Percentiles rank a stretch among this genome's conserved stretches.
phyloP scores from a whole-genome alignment of 2,329 filamentous ascomycete species.

The Aspergillus sp. region DNA sequence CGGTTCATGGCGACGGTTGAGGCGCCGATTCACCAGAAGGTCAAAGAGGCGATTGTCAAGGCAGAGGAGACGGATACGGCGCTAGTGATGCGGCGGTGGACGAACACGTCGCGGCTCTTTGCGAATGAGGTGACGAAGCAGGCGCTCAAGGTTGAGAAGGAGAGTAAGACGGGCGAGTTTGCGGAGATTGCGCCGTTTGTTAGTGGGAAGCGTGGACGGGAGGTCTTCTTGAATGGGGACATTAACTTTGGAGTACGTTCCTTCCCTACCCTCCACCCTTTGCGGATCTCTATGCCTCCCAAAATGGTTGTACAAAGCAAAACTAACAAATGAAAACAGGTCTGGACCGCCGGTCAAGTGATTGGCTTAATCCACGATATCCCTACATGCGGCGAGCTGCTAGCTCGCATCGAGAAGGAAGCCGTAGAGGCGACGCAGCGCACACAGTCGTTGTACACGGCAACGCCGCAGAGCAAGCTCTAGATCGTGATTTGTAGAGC shows the following conservation, averaged over 20 bases:
- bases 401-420: constrained; percentile 76
- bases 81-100: constrained; percentile 86
- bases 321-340: constrained; percentile 54
- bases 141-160: constrained; percentile 80
- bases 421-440: constrained; percentile 69
- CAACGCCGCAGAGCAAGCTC: constrained; percentile 59
- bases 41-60: constrained; percentile 90
- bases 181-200: constrained; percentile 84
- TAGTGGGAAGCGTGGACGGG: constrained; percentile 84
- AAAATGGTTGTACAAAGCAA: neutral
- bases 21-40: constrained; percentile 86
- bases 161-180: constrained; percentile 85
- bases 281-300: neutral
- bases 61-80: constrained; percentile 90
- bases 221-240: constrained; percentile 93
- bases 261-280: constrained; percentile 30
- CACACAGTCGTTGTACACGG: constrained; percentile 59
- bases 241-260: constrained; percentile 80
- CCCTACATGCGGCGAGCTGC: constrained; percentile 71
- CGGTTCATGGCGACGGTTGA: constrained; percentile 96
- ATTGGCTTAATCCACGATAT: constrained; percentile 87
- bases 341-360: constrained; percentile 97
- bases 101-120: constrained; percentile 86
- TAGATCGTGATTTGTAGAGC: constrained; percentile 35
- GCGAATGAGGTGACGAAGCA: constrained; percentile 85